These are phyloP conservation scores for Phytophthora capsici DNA, from an alignment of 352 stramenopile species.

Conservation along the genomic window DNA sequence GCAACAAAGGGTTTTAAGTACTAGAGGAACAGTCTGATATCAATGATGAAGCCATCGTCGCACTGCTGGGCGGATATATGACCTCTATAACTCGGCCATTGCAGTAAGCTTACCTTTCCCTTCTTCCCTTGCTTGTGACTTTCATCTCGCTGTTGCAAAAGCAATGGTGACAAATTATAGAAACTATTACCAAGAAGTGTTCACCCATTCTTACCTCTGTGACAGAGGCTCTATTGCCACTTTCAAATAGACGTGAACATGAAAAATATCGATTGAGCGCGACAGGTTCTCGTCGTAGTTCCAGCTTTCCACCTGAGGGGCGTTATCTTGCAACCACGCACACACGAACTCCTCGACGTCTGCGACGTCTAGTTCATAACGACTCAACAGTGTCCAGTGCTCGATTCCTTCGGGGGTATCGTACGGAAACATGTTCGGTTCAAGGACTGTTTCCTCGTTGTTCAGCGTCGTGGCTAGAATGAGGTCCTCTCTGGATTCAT, in stretches of 20 bases:
- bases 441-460: constrained; percentile 62
- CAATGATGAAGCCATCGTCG: too few species aligned
- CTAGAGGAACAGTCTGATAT: too few species aligned
- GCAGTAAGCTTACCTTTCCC: too few species aligned
- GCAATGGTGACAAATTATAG: not conserved
- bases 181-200: too few species aligned
- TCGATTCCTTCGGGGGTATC: constrained; percentile 77
- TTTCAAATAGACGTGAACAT: constrained; percentile 86
- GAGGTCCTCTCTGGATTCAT: constrained; percentile 65
- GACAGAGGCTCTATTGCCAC: not conserved
- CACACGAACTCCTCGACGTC: constrained; percentile 83
- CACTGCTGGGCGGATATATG: too few species aligned
- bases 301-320: constrained; percentile 69
- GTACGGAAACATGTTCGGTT: constrained; percentile 90
- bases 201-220: not conserved
- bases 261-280: constrained; percentile 87
- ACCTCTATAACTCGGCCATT: too few species aligned
- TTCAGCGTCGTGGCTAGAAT: constrained; percentile 76
- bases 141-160: not conserved
- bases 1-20: too few species aligned
- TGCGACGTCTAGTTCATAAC: constrained; percentile 60
- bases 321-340: constrained; percentile 73
- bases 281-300: constrained; percentile 89
- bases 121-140: too few species aligned
- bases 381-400: constrained; percentile 86